Base-by-base conservation (phyloP, 1,284 basidiomycete species). In the Ceratobasidium theobromae region DNA sequence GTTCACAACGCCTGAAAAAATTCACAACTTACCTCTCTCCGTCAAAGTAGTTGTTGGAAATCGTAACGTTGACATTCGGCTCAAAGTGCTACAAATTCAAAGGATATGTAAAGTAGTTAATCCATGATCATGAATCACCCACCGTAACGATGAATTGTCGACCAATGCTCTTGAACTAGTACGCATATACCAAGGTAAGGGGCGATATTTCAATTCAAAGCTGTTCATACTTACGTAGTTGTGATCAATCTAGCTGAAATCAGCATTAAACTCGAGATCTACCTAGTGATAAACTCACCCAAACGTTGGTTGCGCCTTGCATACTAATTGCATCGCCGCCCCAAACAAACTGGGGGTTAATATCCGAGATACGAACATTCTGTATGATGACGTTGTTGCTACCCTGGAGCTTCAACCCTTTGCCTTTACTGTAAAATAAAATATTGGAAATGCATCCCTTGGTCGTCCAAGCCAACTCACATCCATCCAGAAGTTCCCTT, bases 401-500 rank as follows among this genome's bases (percentile, higher is more conserved):
- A n/a, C n/a, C n/a, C n/a, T n/a, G n/a, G 35, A n/a, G n/a, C n/a
- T n/a, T n/a, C n/a, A n/a, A n/a, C n/a, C n/a, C 35, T 38, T 38
- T 38, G 9, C 43, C 43, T n/a, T 45, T 45, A n/a, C 43, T 45
- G 18, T 45, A 21, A 14, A 45, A 14, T 33, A 5, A 23, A 28
- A 53, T 8, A 32, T 8, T 53, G 25, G 4, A 28, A 8, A 16
- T 8, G 8, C 8, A 53, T 25, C 11, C 8, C 32, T 32, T 16
- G 51, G 11, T 16, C 28, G 16, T 28, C n/a, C 27, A n/a, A n/a
- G 16, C 9, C 35, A 38, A 70, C 1, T 28, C n/a, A 60, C 65
- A 64, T 65, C 45, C 55, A 40, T 9, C 38, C 68, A 12, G 27
- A 46, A 28, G 65, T 67, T 12, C 74, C 74, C 51, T 74, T 74